Conservation (phyloP, 2,329 filamentous ascomycete genomes). For the Tolypocladium guangdongense region DNA sequence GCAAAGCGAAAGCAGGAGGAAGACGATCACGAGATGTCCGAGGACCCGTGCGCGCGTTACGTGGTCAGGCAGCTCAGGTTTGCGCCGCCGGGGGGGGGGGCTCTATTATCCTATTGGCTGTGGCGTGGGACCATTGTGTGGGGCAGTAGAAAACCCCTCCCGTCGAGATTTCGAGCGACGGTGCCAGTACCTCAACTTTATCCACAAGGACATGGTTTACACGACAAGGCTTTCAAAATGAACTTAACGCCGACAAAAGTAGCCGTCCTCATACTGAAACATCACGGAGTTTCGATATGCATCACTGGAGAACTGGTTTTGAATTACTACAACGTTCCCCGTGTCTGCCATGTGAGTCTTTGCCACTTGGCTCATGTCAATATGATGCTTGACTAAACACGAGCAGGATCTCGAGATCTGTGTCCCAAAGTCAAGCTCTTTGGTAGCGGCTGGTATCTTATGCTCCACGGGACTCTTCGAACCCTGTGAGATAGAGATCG, state of each 20-base stretch:
- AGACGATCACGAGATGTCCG: too few relatives aligned
- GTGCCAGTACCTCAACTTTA: too few relatives aligned
- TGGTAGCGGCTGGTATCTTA: slow-evolving; percentile 5
- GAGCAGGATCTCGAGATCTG: slow-evolving; percentile 9
- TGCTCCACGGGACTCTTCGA: slow-evolving; percentile 9
- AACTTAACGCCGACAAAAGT: slow-evolving; percentile 3
- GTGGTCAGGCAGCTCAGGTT: too few relatives aligned
- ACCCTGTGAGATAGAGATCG: neutral
- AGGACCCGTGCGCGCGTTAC: too few relatives aligned
- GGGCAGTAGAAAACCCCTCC: too few relatives aligned
- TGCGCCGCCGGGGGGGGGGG: too few relatives aligned
- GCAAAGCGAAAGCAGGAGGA: too few relatives aligned
- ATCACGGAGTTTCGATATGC: slow-evolving; percentile 3
- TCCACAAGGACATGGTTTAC: too few relatives aligned
- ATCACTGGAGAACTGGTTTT: slow-evolving; percentile 6
- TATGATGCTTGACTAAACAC: neutral
- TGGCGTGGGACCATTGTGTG: too few relatives aligned
- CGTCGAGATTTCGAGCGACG: too few relatives aligned
- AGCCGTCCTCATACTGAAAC: neutral
- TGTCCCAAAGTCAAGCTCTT: slow-evolving; percentile 3
- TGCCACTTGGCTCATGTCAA: too few relatives aligned
- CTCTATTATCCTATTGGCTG: too few relatives aligned
- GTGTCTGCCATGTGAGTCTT: slow-evolving; percentile 4
- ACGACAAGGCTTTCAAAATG: slow-evolving; percentile 2
- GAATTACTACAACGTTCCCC: slow-evolving; percentile 9